phyloP scores from a whole-genome alignment of 1,139 yeast species.

The Williopsis jadinii region DNA sequence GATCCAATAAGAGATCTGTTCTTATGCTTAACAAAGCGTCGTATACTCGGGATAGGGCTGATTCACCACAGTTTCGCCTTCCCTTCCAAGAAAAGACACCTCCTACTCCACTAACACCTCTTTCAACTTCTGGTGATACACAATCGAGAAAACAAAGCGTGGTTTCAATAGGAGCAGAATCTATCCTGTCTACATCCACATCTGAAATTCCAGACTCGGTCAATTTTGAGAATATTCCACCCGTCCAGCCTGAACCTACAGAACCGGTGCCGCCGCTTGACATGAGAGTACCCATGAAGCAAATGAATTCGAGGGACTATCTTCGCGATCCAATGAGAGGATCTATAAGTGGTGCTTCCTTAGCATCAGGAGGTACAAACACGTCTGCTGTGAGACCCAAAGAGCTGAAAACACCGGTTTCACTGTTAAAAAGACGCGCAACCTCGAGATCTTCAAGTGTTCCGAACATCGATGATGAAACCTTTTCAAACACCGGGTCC shows the following conservation, averaged over 20 bases:
- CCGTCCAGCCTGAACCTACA: constrained; percentile 46
- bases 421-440: constrained; percentile 13
- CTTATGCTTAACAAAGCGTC: constrained; percentile 14
- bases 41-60: constrained; percentile 10
- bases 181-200: constrained; percentile 19
- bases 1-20: constrained; percentile 16
- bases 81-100: constrained; percentile 20
- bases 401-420: constrained; percentile 17
- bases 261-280: constrained; percentile 38
- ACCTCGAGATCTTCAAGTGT: constrained; percentile 16
- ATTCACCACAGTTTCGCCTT: constrained; percentile 19
- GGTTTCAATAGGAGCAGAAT: constrained; percentile 25
- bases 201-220: constrained; percentile 9
- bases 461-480: constrained; percentile 9
- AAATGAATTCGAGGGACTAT: constrained; percentile 32
- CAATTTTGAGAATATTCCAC: constrained; percentile 37
- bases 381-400: constrained; percentile 11
- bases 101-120: constrained; percentile 1
- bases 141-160: constrained; percentile 27
- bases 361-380: constrained; percentile 4
- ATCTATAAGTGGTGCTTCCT: constrained; percentile 25
- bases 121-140: constrained; percentile 3
- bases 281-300: constrained; percentile 15
- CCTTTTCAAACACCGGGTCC: constrained; percentile 7
- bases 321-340: constrained; percentile 45